phyloP scores from a whole-genome alignment of 306 rosid genomes.

The Astragalus glycyphyllos region DNA sequence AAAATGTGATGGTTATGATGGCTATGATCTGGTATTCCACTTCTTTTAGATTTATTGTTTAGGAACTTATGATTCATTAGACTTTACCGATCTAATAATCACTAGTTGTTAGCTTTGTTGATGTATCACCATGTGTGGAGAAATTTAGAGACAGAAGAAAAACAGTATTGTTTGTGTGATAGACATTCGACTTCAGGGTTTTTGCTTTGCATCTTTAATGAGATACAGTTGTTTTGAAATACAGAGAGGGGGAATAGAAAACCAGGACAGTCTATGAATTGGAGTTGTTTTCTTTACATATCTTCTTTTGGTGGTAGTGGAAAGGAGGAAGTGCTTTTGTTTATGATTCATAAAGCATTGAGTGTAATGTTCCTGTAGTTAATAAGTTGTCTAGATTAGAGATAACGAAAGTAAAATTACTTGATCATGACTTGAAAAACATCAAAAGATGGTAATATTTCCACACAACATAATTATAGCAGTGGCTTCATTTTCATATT shows the following conservation, averaged over 20 bases:
- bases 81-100: slow-evolving; percentile 8
- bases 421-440: slow-evolving; percentile 21
- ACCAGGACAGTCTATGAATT: not conserved
- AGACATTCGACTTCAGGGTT: slow-evolving; percentile 22
- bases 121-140: slow-evolving; percentile 6
- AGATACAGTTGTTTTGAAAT: slow-evolving; percentile 13
- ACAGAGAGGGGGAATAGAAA: not conserved
- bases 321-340: too few species aligned
- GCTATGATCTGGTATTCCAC: slow-evolving; percentile 89
- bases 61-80: slow-evolving; percentile 16
- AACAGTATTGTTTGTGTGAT: slow-evolving; percentile 10
- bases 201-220: slow-evolving; percentile 9
- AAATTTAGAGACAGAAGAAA: slow-evolving; percentile 35
- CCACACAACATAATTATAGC: slow-evolving; percentile 11
- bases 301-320: too few species aligned
- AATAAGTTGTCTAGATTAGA: slow-evolving; percentile 28
- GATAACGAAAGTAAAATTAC: slow-evolving; percentile 30
- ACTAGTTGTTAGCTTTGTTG: slow-evolving; percentile 30
- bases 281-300: too few species aligned
- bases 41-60: slow-evolving; percentile 19
- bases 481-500: slow-evolving; percentile 15
- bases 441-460: slow-evolving; percentile 32
- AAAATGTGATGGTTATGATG: slow-evolving; percentile 96
- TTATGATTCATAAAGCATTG: slow-evolving; percentile 36
- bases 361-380: slow-evolving; percentile 27